Evolutionary conservation across 1,284 basidiomycete species (phyloP).

Genomic region (Boletus albobrunnescens): DNA sequence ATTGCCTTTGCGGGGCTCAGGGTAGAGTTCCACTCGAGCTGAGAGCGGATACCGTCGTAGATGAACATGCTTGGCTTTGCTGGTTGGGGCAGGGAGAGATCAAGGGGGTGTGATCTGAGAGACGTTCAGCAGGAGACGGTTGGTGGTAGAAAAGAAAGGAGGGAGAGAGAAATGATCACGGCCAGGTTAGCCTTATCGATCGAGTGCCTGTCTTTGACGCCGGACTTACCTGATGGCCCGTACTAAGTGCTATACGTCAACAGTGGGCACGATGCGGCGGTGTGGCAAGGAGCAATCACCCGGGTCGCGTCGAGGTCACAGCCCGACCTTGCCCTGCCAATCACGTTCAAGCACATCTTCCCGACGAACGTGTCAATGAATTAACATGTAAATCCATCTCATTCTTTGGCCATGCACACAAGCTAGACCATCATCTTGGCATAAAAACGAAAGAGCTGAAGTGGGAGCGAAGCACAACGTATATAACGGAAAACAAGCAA

Average conservation of each 20-base stretch:
- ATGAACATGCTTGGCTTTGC: constrained; percentile 42
- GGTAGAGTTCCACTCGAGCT: constrained; percentile 87
- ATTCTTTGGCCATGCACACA: constrained; percentile 7
- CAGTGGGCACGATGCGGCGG: constrained; percentile 6
- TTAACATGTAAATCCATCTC: constrained; percentile 25
- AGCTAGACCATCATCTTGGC: constrained; percentile 10
- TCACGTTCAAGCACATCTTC: constrained; percentile 1
- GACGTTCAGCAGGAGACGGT: constrained; percentile 15
- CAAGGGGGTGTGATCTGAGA: constrained; percentile 10
- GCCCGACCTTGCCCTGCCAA: constrained; percentile 6
- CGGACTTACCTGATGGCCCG: constrained; percentile 17
- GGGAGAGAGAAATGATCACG: constrained; percentile 10
- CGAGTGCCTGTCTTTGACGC: background rate
- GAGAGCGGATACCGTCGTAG: constrained; percentile 63
- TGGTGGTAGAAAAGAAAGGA: constrained; percentile 15
- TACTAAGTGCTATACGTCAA: constrained; percentile 8
- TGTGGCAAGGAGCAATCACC: background rate
- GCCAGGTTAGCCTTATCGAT: constrained; percentile 20
- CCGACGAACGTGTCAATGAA: constrained; percentile 28
- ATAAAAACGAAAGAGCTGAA: constrained; percentile 6
- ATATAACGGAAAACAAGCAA: constrained; percentile 31
- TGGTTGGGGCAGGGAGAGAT: constrained; percentile 14
- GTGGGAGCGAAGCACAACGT: constrained; percentile 23
- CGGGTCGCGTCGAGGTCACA: background rate
- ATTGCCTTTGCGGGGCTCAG: constrained; percentile 70